Percentiles rank a stretch among this genome's conserved stretches.
Conservation (phyloP, 1,284 basidiomycete genomes). For the Cryptococcus deneoformans region DNA sequence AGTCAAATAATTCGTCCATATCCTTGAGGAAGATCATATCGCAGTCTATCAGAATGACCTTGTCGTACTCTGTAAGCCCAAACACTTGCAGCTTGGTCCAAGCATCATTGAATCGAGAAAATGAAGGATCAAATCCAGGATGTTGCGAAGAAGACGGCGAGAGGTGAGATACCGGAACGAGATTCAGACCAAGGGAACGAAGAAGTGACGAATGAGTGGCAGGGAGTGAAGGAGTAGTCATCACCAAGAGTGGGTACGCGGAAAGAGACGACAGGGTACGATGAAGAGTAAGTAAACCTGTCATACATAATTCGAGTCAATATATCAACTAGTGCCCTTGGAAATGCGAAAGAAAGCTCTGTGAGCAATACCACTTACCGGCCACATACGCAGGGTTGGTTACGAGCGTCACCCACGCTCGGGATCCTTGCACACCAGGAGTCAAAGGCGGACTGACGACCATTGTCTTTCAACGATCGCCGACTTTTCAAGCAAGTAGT, state of each 20-base stretch:
- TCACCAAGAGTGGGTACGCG: constrained; percentile 74
- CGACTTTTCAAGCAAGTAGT: too few species aligned
- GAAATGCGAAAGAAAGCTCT: not conserved
- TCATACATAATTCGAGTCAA: not conserved
- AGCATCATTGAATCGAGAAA: constrained; percentile 68
- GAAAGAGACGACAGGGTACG: constrained; percentile 65
- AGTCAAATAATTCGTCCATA: constrained; percentile 87
- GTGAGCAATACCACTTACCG: constrained; percentile 22
- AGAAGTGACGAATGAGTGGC: constrained; percentile 58
- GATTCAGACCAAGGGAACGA: constrained; percentile 50
- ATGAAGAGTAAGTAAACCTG: constrained; percentile 63
- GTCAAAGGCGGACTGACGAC: not conserved
- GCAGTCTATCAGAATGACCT: constrained; percentile 79
- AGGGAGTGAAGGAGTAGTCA: constrained; percentile 67
- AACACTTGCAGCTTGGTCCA: constrained; percentile 89
- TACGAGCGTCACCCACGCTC: constrained; percentile 62
- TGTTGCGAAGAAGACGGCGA: constrained; percentile 57
- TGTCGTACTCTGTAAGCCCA: constrained; percentile 71
- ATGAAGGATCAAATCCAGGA: constrained; percentile 33
- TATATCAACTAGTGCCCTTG: too few species aligned
- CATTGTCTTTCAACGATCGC: not conserved
- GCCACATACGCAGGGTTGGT: constrained; percentile 65
- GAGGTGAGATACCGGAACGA: constrained; percentile 55
- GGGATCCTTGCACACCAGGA: not conserved
- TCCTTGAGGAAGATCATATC: constrained; percentile 86